Evolutionary conservation across 1,284 basidiomycete species (phyloP), one percentile per base, ranked within the genome.

Genomic region (Tilletia walkeri): DNA sequence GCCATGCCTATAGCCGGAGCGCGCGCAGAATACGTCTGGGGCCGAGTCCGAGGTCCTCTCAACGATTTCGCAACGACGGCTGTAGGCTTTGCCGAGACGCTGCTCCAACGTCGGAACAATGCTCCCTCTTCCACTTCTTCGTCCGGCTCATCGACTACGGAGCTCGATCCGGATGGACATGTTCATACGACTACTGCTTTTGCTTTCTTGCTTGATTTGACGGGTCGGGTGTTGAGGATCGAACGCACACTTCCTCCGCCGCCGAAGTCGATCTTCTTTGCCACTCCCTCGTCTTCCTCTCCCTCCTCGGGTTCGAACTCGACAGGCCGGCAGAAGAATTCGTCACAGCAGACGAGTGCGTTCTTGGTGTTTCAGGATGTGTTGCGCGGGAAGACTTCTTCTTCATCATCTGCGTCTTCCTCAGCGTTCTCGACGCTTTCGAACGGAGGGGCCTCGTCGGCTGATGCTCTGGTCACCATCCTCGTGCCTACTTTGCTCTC

Each of bases 11-110:
- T 74, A 24, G 69, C 73, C 20, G 69, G 66, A 0, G 70, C 74
- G 7, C 71, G 80, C 24, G 77, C 78, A 24, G 77, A 79, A 59
- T 82, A 80, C 66, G 74, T 76, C 0, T 81, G 80, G 78, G 73
- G 74, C 16, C 73, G 80, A 4, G 65, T 81, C 48, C 76, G 80
- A 30, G 70, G 67, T 3, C 72, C 74, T 1, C 70, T 82, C 4
- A 73, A 73, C 30, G 79, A 78, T 4, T 78, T 82, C 30, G 73
- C 73, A 12, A 69, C 72, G 39, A 75, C 76, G 4, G 71, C 78
- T 2, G 53, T 75, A 2, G 73, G 78, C 53, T 77, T 79, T 34
- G 71, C 72, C 9, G 75, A 78, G 36, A 68, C 76, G 36, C 20
- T 63, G 38, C 38, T 63, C 36, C 59, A 63, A 36, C 50, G 72